Base-by-base conservation (phyloP, 2,329 filamentous ascomycete species). In the Diaporthe amygdali region DNA sequence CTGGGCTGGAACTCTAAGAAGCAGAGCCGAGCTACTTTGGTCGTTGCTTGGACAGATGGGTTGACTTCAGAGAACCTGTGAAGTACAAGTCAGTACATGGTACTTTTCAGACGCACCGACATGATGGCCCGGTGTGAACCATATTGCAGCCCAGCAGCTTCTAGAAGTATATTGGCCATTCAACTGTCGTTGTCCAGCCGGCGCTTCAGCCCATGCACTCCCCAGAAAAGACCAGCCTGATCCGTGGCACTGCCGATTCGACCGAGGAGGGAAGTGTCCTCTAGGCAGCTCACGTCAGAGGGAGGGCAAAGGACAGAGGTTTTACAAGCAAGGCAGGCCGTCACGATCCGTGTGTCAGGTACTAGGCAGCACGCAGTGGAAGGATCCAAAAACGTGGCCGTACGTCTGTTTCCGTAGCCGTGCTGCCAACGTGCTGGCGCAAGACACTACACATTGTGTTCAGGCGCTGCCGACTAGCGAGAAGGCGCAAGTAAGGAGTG, bases 391-490 rank as follows among this genome's bases (percentile, higher is more conserved):
- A 47, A 41, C 22, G n/a, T 39, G 37, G 44, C 52, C 37, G 34
- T 47, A 32, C 61, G 69, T n/a, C 61, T 61, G 22, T n/a, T 67
- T 61, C 63, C 52, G 44, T 25, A 20, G 44, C 59, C 32, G 46
- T 32, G 39, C 39, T 30, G 47, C 44, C 69, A 63, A 71, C 69
- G 22, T 59, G 61, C 25, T 39, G 25, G 44, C 34, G 41, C 39
- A 20, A 14, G 52, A 44, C 68, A n/a, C 44, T 47, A 46, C 63
- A 39, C 34, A 14, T 22, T 47, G 34, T 54, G 34, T 17, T 30
- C 61, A 46, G 46, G 63, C 44, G n/a, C 30, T 63, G 55, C 67
- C 67, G 67, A 39, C 55, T 54, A 69, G n/a, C 56, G 46, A 54
- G 27, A n/a, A 25, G 8, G 37, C 8, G 27, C 39, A 15, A 27